phyloP scores from a whole-genome alignment of 2,329 filamentous ascomycete species.

The Zasmidium citrigriseum region DNA sequence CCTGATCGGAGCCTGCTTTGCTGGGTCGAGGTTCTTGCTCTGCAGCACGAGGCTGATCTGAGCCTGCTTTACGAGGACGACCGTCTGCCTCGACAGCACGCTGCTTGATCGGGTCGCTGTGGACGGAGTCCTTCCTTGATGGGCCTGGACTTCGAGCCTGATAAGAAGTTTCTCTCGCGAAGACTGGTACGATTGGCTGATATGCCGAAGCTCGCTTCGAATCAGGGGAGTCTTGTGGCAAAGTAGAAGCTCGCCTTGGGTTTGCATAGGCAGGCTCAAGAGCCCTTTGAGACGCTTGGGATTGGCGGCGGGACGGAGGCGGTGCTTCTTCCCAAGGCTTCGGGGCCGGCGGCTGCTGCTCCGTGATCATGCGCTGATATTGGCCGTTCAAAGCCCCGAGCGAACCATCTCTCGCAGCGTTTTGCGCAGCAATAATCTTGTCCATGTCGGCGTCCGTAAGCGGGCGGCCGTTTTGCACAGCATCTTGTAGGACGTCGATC shows the following conservation, averaged over 20 bases:
- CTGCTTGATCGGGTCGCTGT: background rate
- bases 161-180: background rate
- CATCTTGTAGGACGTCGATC: constrained; percentile 46
- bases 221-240: background rate
- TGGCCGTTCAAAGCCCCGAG: constrained; percentile 38
- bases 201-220: background rate
- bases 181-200: background rate
- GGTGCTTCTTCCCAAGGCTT: constrained; percentile 4
- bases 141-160: background rate
- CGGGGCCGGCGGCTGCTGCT: constrained; percentile 5
- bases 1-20: background rate
- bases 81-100: background rate
- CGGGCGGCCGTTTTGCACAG: constrained; percentile 42
- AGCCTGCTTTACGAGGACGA: background rate
- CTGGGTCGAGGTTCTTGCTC: background rate
- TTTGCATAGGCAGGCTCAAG: background rate
- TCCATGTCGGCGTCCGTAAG: constrained; percentile 42
- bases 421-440: constrained; percentile 42
- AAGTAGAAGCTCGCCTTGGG: background rate
- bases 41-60: background rate
- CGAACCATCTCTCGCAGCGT: constrained; percentile 43
- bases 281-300: background rate
- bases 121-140: background rate
- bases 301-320: background rate
- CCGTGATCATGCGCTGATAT: constrained; percentile 21